Base-by-base conservation (phyloP, 108 stramenopile species). In the Poteriospumella lacustris region DNA sequence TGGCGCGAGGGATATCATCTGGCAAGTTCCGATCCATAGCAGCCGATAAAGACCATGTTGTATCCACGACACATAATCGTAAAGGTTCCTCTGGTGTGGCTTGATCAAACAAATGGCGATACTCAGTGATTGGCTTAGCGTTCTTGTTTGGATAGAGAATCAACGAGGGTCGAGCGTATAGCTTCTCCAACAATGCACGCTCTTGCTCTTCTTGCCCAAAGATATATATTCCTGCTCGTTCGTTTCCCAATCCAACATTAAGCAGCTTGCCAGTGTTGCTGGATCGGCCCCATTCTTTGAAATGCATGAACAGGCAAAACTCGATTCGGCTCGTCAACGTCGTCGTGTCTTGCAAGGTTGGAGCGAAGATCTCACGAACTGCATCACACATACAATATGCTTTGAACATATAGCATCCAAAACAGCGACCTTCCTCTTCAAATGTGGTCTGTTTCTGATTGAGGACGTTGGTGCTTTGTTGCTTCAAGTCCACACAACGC, bases 191-290 rank as follows among this genome's bases (percentile, higher is more conserved):
- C 3, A 64, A 24, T 33, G 9, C 24, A 26, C 9, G 31, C 31
- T 64, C 60, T 31, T 64, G 3, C 29, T 64, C 60, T 31, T 64
- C 60, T 5, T 12, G 15, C 31, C 60, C 60, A 64, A 34, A 64
- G 31, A 64, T 64, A 34, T 19, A 56, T 19, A 56, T 24, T 24
- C 24, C 15, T 56, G 15, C 15, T 56, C 15, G 24, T 56, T 56
- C 19, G 15, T 56, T 19, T 56, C 24, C 15, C 24, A 19, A 56
- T 3, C 60, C 60, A 5, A 64, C 31, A 26, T 19, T 3, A 26
- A 64, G 28, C 31, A 64, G 60, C 60, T 64, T 64, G 33, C 60
- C 60, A 31, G 60, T 64, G 36, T 64, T 64, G 60, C 60, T 64
- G 3, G 60, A 33, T 9, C 60, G 60, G 9, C 60, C 60, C 60